Evolutionary conservation across 805 yeast species (phyloP).

Genomic region (Barnettozyma californica): DNA sequence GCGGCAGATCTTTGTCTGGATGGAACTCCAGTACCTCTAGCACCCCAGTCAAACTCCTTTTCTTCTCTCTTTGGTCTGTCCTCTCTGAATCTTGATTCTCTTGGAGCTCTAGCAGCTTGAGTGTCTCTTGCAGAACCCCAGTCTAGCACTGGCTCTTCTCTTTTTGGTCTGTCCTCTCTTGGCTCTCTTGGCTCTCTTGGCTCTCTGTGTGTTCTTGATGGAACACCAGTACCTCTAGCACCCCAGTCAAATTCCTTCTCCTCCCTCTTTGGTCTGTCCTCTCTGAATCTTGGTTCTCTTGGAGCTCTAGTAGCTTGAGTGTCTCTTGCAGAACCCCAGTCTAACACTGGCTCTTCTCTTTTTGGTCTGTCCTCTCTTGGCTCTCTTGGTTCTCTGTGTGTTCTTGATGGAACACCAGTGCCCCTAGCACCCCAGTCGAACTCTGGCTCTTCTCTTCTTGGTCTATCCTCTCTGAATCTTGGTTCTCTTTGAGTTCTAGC

Average conservation of each 20-base stretch:
- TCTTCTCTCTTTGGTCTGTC: slow-evolving; percentile 24
- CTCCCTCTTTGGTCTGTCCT: slow-evolving; percentile 18
- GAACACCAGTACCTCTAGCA: slow-evolving; percentile 38
- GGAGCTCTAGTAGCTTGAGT: slow-evolving; percentile 25
- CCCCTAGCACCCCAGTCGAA: slow-evolving; percentile 51
- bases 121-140: slow-evolving; percentile 44
- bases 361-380: slow-evolving; percentile 21
- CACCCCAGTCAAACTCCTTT: slow-evolving; percentile 43
- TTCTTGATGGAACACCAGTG: slow-evolving; percentile 29
- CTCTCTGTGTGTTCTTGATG: slow-evolving; percentile 21
- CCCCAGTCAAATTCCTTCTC: slow-evolving; percentile 43
- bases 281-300: slow-evolving; percentile 25
- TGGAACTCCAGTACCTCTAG: slow-evolving; percentile 36
- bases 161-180: slow-evolving; percentile 31
- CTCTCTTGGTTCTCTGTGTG: slow-evolving; percentile 25
- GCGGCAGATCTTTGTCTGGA: slow-evolving; percentile 19
- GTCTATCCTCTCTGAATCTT: slow-evolving; percentile 27
- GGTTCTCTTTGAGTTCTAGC: slow-evolving; percentile 29
- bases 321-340: slow-evolving; percentile 51
- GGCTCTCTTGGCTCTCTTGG: slow-evolving; percentile 20
- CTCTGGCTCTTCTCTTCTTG: slow-evolving; percentile 29
- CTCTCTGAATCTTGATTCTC: slow-evolving; percentile 24
- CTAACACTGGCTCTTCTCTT: slow-evolving; percentile 33
- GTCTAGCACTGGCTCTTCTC: slow-evolving; percentile 55
- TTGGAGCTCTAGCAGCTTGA: slow-evolving; percentile 24